Evolutionary conservation across 768 basidiomycete genomes (phyloP), one percentile per base, ranked within the genome.

Genomic region (Gymnopilus dilepis): DNA sequence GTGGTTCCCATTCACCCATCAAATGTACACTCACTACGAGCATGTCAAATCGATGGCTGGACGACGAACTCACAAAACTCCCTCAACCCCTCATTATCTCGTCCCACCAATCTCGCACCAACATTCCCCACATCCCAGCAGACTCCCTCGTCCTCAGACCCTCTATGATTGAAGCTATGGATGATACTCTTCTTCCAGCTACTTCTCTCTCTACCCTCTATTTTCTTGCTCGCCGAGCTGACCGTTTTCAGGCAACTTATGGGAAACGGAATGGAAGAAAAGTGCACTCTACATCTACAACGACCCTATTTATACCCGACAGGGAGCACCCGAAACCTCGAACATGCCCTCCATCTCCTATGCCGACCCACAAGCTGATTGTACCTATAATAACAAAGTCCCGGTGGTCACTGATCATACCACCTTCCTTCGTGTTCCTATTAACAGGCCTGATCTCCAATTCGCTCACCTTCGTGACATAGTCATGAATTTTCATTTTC

Each of bases 241-340:
- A 73, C 21, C 64, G 63, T 2, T 73, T 73, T 53, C 71, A 72
- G 45, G 57, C 22, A 19, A 59, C 69, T 7, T 72, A 5, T 70
- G 70, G 69, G 45, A 62, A 22, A 72, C 70, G 0, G 50, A 66
- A 30, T 73, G 71, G 71, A 6, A 6, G 0, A 72, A 73, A 40
- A 62, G 55, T 2, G 19, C 34, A 9, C 40, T 63, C 0, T 73
- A 67, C 47, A 52, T 67, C 26, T 60, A 64, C 41, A 57, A 57
- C 21, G 40, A 37, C 26, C 37, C 56, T 6, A 24, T 43, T 24
- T 41, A 60, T 9, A 38, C 52, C 0, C 5, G 31, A 7, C 4
- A 31, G 5, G n/a, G 24, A 1, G 47, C 56, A 4, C 26, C 56
- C 26, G 0, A 38, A 48, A 13, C 13, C n/a, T 45, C 19, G 33